Base-by-base conservation (phyloP, 495 filamentous ascomycete species). In the Pyrenula aspistea region DNA sequence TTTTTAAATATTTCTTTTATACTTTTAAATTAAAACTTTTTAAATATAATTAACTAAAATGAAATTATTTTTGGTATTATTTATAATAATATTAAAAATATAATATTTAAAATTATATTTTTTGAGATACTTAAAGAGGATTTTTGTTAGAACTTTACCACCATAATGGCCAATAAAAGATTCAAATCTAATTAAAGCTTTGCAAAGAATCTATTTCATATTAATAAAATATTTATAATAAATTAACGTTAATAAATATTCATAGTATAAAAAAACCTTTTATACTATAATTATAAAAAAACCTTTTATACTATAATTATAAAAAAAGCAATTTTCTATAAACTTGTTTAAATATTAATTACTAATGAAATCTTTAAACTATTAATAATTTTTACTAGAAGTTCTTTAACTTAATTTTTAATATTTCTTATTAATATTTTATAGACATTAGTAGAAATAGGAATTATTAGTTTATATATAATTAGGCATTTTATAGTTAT, bases 1-100 rank as follows among this genome's bases (percentile, higher is more conserved):
- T 24, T 22, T 53, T 21, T 54, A 57, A 19, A 53, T 21, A 42
- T 25, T 8, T 21, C 19, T 57, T 24, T 57, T 53, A n/a, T 23
- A 57, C 22, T 55, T 57, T 20, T 53, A 57, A 57, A 23, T 36
- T 53, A 42, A 19, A 8, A 53, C 3, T 23, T 57, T 52, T 23
- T 57, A 21, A 53, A 15, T 3, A 21, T 53, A 24, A 24, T 24
- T 21, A 53, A 19, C 2, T 53, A 25, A 24, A 54, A 42, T 15
- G 25, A 4, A 8, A 23, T 24, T 57, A 55, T 24, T 36, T 20
- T n/a, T 54, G 2, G 23, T 20, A 57, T 47, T 22, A 20, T 24
- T 19, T 31, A 55, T 24, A 23, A 25, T 23, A 51, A 47, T 25
- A 51, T 47, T 2, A 56, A 56, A 56, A 56, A 21, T 23, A 3